Base-by-base conservation (phyloP, 768 basidiomycete species). In the Hemileccinum rubropunctum region DNA sequence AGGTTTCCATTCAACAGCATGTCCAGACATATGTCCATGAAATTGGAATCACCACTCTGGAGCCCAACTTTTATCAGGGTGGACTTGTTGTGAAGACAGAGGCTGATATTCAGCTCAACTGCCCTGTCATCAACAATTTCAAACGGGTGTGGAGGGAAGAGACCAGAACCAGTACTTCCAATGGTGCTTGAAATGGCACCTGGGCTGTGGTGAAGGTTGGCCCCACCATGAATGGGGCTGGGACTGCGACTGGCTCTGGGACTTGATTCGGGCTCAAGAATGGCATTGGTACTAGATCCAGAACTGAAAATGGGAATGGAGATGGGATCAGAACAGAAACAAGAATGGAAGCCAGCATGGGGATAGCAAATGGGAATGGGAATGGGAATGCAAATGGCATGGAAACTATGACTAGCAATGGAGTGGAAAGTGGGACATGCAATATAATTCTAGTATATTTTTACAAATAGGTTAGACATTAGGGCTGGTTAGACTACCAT, bases 71-170 rank as follows among this genome's bases (percentile, higher is more conserved):
- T 40, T n/a, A 28, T 15, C 46, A 28, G 32, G 46, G n/a, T 26
- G 21, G n/a, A n/a, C 38, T 47, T 5, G 3, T 12, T 21, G 28
- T 9, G 6, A 47, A 47, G 37, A 23, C 38, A 6, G 46, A 40
- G 30, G 30, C 15, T n/a, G 46, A 47, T 15, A 17, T 40, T 8
- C 38, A 38, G 21, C 11, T 32, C 20, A 40, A 15, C 21, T 47
- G 40, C 30, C 46, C 46, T 21, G 38, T 47, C 30, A 39, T 47
- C 18, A 15, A 38, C 17, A 38, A 47, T n/a, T 33, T 47, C 20
- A 30, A 47, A 28, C 30, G 21, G 15, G 32, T 18, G 20, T 6
- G 12, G 7, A 40, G 46, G 38, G 45, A 21, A 2, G 34, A 26
- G 21, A n/a, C 13, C 5, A 23, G 44, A 13, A 5, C 15, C 12